Percentiles rank a stretch among this genome's conserved stretches.
phyloP scores from a whole-genome alignment of 176 grass and related monocot species.

The Musa troglodytarum region DNA sequence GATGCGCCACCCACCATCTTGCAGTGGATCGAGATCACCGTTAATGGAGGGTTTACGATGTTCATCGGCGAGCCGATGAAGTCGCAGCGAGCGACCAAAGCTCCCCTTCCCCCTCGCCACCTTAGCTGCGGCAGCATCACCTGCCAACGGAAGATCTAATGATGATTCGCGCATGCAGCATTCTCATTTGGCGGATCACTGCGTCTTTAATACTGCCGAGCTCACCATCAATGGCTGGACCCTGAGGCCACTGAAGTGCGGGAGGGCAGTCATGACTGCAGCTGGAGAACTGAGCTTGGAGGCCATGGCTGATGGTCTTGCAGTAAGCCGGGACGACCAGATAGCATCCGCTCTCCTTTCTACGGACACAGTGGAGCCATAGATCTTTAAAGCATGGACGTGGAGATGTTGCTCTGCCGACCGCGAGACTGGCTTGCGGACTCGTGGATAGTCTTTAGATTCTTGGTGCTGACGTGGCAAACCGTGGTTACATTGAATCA shows the following conservation, averaged over 20 bases:
- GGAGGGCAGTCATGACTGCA: conserved; percentile 36
- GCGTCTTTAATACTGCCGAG: background rate
- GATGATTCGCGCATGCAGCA: background rate
- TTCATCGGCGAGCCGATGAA: conserved; percentile 88
- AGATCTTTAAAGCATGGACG: conserved; percentile 39
- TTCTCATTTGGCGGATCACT: too few relatives aligned
- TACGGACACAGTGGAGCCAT: background rate
- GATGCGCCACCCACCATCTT: too few relatives aligned
- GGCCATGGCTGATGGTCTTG: conserved; percentile 35
- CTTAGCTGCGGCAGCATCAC: conserved; percentile 31
- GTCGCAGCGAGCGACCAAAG: conserved; percentile 63
- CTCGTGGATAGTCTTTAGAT: conserved; percentile 58
- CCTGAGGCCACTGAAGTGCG: conserved; percentile 53
- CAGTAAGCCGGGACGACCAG: background rate
- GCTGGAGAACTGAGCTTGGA: conserved; percentile 52
- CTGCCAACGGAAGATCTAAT: conserved; percentile 4
- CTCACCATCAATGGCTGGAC: conserved; percentile 40
- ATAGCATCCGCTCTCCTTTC: background rate
- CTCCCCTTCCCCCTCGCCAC: conserved; percentile 28
- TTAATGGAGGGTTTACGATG: conserved; percentile 28
- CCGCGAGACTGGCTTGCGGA: conserved; percentile 55
- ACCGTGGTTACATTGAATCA: too few relatives aligned
- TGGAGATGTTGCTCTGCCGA: conserved; percentile 2
- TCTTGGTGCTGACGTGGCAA: conserved; percentile 51
- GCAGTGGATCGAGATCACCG: too few relatives aligned